These are phyloP conservation scores for Rhodotorula sp. DNA, from an alignment of 1,284 basidiomycete species.

Conservation along the genomic window DNA sequence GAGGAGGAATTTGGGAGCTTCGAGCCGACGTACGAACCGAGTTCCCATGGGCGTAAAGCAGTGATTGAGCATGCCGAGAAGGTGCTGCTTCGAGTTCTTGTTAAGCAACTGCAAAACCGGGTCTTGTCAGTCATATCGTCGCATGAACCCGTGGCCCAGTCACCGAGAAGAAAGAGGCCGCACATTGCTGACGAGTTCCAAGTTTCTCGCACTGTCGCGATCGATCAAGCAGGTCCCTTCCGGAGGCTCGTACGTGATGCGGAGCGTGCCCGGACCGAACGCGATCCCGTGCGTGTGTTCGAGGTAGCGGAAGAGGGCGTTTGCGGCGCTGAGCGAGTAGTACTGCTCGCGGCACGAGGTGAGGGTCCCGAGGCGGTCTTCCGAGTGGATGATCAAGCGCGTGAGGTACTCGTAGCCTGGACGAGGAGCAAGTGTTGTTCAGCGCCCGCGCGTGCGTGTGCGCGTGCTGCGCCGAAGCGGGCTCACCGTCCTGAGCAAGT, in stretches of 20 bases:
- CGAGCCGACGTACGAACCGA: conserved; percentile 9
- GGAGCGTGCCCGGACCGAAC: conserved; percentile 69
- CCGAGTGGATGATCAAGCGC: conserved; percentile 37
- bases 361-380: conserved; percentile 29
- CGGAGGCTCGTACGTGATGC: conserved; percentile 72
- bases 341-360: conserved; percentile 22
- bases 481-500: too few species aligned
- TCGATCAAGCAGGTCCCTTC: conserved; percentile 87
- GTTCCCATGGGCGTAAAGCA: conserved; percentile 85
- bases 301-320: conserved; percentile 78
- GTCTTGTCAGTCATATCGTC: neutral
- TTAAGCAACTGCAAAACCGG: conserved; percentile 36
- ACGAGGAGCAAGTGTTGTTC: neutral
- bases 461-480: too few species aligned
- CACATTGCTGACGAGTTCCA: conserved; percentile 85
- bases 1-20: neutral
- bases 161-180: conserved; percentile 24
- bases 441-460: too few species aligned
- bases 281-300: conserved; percentile 64
- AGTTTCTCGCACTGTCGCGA: conserved; percentile 74
- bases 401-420: conserved; percentile 40
- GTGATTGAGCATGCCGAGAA: conserved; percentile 60
- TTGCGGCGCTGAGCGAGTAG: conserved; percentile 77
- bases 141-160: too few species aligned
- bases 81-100: conserved; percentile 39